These are phyloP conservation scores for Sclerospora graminicola DNA, from an alignment of 352 stramenopile species.

Conservation along the genomic window DNA sequence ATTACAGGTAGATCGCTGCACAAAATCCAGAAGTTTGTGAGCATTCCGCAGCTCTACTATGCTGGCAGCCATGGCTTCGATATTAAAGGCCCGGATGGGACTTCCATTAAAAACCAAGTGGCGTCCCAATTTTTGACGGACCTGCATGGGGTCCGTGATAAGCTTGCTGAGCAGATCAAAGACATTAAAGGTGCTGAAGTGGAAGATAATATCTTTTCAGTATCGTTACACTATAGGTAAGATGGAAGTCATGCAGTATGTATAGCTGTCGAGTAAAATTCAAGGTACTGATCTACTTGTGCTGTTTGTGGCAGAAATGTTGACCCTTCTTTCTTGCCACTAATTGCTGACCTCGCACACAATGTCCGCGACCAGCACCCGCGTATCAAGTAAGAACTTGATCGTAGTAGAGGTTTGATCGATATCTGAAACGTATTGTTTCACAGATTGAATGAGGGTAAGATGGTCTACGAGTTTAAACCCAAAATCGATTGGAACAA, in stretches of 20 bases:
- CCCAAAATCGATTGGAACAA: conserved; percentile 90
- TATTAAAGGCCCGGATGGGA: no score
- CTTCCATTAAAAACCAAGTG: no score
- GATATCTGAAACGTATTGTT: background rate
- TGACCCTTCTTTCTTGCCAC: conserved; percentile 20
- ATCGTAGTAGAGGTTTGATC: background rate
- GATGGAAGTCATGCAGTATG: background rate
- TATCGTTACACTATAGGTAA: conserved; percentile 85
- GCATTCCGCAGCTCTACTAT: no score
- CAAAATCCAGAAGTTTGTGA: conserved; percentile 86
- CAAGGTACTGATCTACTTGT: no score
- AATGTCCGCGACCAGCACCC: conserved; percentile 31
- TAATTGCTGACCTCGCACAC: conserved; percentile 39
- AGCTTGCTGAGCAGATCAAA: no score
- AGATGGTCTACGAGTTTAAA: conserved; percentile 88
- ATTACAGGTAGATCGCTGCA: no score
- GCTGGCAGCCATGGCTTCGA: no score
- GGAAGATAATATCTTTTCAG: conserved; percentile 85
- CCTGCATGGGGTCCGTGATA: no score
- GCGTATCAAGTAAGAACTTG: conserved; percentile 40
- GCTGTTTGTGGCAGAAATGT: conserved; percentile 43
- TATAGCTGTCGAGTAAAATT: no score
- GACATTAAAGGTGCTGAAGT: conserved; percentile 57
- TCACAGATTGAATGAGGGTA: conserved; percentile 66
- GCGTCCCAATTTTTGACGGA: no score